Conservation (phyloP, 2,329 filamentous ascomycete genomes). For the Fusarium oligoseptatum region DNA sequence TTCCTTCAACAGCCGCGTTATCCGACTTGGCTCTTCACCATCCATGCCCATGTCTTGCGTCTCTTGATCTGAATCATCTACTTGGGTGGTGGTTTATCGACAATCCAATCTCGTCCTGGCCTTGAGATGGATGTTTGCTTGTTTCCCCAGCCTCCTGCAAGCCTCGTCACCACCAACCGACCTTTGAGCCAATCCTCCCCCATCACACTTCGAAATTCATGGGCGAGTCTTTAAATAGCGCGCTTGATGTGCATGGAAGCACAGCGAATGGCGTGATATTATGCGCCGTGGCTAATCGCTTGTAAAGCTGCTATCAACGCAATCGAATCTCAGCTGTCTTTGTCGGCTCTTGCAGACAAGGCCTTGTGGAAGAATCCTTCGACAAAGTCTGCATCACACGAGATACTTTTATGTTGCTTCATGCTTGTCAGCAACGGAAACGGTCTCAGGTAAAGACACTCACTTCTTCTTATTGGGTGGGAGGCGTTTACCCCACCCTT, state of each 20-base stretch:
- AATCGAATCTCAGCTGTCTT: neutral
- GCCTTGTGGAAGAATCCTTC: neutral
- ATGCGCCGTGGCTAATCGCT: neutral
- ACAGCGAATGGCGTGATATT: neutral
- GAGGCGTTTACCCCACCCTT: neutral
- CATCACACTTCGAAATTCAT: neutral
- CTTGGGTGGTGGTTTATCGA: neutral
- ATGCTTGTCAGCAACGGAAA: neutral
- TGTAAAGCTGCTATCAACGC: neutral
- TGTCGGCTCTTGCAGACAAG: neutral
- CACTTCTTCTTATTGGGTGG: neutral
- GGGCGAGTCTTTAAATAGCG: neutral
- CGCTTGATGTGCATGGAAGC: neutral
- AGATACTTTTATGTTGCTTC: neutral
- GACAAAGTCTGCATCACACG: neutral
- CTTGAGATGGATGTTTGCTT: neutral
- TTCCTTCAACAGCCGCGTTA: constrained; percentile 1
- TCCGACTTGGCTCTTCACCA: neutral
- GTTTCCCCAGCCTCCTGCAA: neutral
- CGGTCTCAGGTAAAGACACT: neutral
- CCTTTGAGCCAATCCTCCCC: neutral
- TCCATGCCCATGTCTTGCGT: neutral
- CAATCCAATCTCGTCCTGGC: neutral
- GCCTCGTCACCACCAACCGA: neutral
- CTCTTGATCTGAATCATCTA: neutral